Percentiles rank a stretch among this genome's conserved stretches.
phyloP scores from a whole-genome alignment of 179 eudicot genomes.

The Heliamphora pulchella region DNA sequence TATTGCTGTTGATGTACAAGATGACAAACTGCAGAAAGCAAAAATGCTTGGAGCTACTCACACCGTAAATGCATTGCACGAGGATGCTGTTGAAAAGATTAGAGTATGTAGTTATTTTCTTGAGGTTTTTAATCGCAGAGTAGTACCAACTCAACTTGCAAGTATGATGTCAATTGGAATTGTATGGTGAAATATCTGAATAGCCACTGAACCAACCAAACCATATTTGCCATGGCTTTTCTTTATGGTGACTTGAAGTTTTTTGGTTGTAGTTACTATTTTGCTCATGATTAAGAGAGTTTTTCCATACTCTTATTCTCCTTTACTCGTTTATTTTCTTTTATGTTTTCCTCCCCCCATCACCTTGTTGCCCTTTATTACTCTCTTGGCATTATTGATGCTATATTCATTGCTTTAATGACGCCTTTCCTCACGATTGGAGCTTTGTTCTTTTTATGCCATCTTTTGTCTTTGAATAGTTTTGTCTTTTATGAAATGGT shows the following conservation, averaged over 20 bases:
- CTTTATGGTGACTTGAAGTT: background rate
- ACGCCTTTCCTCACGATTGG: background rate
- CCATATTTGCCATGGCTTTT: background rate
- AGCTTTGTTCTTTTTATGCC: background rate
- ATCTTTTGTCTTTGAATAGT: background rate
- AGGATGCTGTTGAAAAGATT: slow-evolving; percentile 77
- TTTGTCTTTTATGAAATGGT: background rate
- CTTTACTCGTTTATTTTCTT: background rate
- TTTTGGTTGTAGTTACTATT: background rate
- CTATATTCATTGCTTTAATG: background rate
- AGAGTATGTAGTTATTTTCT: slow-evolving; percentile 35
- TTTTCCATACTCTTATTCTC: background rate
- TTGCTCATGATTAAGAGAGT: background rate
- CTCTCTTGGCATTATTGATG: background rate
- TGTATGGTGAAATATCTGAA: slow-evolving; percentile 6
- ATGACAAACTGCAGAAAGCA: slow-evolving; percentile 83
- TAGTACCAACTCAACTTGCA: background rate
- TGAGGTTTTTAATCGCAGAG: background rate
- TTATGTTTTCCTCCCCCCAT: background rate
- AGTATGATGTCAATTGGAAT: background rate
- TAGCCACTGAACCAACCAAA: background rate
- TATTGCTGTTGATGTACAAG: slow-evolving; percentile 92
- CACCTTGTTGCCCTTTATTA: background rate
- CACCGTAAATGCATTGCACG: slow-evolving; percentile 57
- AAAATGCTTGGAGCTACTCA: slow-evolving; percentile 87